phyloP scores from a whole-genome alignment of 768 basidiomycete genomes.

The Kwoniella mangroviensis region DNA sequence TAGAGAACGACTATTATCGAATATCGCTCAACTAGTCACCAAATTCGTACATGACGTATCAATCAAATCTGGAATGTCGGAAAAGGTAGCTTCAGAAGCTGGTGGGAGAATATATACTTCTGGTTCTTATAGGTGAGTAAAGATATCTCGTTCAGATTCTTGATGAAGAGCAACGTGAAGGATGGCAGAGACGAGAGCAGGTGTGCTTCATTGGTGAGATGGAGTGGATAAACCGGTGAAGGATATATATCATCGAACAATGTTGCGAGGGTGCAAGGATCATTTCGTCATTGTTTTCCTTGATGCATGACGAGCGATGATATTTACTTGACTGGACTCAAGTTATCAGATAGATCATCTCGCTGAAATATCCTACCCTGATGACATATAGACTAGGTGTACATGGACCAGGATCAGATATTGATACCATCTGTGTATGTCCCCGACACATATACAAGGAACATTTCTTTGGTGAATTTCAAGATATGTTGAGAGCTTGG shows the following conservation, averaged over 20 bases:
- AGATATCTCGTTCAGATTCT: background rate
- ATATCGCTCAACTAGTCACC: slow-evolving; percentile 85
- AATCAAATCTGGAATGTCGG: slow-evolving; percentile 78
- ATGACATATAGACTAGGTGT: slow-evolving; percentile 74
- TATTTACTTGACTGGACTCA: too few relatives aligned
- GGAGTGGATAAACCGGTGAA: too few relatives aligned
- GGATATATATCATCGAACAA: too few relatives aligned
- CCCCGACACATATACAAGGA: slow-evolving; percentile 94
- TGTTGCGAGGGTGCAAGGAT: too few relatives aligned
- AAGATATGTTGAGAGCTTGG: slow-evolving; percentile 79
- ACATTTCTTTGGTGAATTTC: slow-evolving; percentile 92
- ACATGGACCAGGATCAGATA: slow-evolving; percentile 93
- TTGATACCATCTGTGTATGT: slow-evolving; percentile 97
- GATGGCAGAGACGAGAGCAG: too few relatives aligned
- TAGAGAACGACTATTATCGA: slow-evolving; percentile 91
- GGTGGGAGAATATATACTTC: slow-evolving; percentile 99
- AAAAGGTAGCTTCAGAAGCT: slow-evolving; percentile 81
- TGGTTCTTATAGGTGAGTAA: slow-evolving; percentile 76
- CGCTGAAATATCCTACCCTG: background rate
- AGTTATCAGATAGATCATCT: too few relatives aligned
- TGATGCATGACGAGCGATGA: too few relatives aligned
- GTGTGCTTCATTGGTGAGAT: too few relatives aligned
- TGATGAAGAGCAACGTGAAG: too few relatives aligned
- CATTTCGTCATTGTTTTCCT: too few relatives aligned
- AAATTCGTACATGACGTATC: slow-evolving; percentile 87